A percentile compares a stretch with the other conserved stretches of the same genome.
Evolutionary conservation across 345 rosid genomes (phyloP).

Genomic region (Euclidium syriacum): DNA sequence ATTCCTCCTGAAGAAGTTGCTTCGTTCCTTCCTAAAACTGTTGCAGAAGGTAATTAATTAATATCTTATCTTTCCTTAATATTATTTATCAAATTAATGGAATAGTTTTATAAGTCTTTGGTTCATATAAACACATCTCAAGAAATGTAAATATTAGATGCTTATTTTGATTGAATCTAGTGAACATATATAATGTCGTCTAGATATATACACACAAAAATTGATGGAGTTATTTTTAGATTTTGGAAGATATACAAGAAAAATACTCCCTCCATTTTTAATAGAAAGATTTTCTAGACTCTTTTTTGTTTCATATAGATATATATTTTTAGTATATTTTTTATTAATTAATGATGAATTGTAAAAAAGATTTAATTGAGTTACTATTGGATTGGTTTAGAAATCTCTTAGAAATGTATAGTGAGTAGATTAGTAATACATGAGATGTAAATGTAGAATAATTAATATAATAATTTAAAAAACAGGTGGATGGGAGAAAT

Average conservation of each 20-base stretch:
- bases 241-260: background rate
- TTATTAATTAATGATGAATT: too few species aligned
- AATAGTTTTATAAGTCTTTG: background rate
- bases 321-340: too few species aligned
- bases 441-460: background rate
- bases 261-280: too few species aligned
- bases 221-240: background rate
- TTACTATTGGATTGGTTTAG: too few species aligned
- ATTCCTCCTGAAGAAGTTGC: slow-evolving; percentile 36
- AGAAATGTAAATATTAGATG: too few species aligned
- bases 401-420: too few species aligned
- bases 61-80: too few species aligned
- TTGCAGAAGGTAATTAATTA: slow-evolving; percentile 13
- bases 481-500: slow-evolving; percentile 37
- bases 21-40: slow-evolving; percentile 27
- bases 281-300: too few species aligned
- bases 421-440: background rate
- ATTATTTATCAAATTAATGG: background rate
- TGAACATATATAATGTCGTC: background rate
- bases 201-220: background rate
- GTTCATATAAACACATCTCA: too few species aligned
- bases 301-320: too few species aligned
- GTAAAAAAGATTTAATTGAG: too few species aligned
- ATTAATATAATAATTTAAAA: background rate
- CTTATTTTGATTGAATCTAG: background rate